Evolutionary conservation across 2,329 filamentous ascomycete genomes (phyloP).

Genomic region (Malbranchea cinnamomea): DNA sequence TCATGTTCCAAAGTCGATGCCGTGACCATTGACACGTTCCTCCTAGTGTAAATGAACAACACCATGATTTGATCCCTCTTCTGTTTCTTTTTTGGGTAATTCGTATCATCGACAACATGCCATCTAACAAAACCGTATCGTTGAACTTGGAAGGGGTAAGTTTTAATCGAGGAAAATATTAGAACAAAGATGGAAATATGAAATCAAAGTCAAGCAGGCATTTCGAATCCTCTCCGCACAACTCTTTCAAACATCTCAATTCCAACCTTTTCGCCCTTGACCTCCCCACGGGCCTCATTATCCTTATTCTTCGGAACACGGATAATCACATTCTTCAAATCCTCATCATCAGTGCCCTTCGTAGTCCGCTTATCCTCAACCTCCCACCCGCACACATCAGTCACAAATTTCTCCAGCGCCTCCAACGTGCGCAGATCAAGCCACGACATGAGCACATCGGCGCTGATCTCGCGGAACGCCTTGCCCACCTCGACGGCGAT

Average conservation of each 20-base stretch:
- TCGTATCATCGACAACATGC: no score
- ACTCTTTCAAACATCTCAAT: slow-evolving; percentile 44
- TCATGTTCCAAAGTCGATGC: no score
- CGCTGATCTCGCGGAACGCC: slow-evolving; percentile 57
- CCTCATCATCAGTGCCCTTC: slow-evolving; percentile 12
- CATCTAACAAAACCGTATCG: no score
- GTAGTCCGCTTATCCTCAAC: slow-evolving; percentile 48
- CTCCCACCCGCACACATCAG: slow-evolving; percentile 75
- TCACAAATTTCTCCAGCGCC: slow-evolving; percentile 60
- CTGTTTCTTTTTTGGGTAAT: no score
- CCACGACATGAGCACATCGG: slow-evolving; percentile 58
- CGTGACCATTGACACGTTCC: no score
- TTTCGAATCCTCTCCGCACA: slow-evolving; percentile 74
- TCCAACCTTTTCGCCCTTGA: slow-evolving; percentile 85
- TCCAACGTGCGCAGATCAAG: slow-evolving; percentile 52
- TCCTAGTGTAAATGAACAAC: no score
- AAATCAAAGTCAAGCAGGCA: slow-evolving; percentile 41
- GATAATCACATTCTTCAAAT: slow-evolving; percentile 34
- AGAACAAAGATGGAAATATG: no score
- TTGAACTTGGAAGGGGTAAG: no score
- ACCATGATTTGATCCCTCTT: no score
- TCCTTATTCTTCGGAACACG: slow-evolving; percentile 84
- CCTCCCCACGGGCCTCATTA: slow-evolving; percentile 90
- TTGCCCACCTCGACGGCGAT: slow-evolving; percentile 81
- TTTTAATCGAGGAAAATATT: slow-evolving; percentile 6